Evolutionary conservation across 176 grass and related monocot genomes (phyloP).

Genomic region (Bothriochloa decipiens): DNA sequence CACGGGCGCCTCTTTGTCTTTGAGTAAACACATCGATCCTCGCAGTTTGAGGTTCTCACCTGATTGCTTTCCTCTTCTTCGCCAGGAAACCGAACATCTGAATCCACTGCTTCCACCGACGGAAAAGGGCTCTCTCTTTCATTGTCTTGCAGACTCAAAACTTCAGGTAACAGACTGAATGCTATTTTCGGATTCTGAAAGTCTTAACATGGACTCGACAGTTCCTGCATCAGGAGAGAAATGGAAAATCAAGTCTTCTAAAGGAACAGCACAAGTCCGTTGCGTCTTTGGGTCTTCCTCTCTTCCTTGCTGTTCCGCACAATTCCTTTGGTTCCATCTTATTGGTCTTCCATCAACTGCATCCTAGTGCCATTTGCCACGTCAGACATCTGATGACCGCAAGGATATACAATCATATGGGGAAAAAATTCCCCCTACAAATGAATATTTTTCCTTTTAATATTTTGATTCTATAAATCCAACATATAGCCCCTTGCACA

Average conservation of each 20-base stretch:
- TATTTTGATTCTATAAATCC: neutral
- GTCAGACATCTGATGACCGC: neutral
- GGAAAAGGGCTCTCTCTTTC: no score
- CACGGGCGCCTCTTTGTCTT: neutral
- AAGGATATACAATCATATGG: neutral
- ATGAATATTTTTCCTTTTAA: neutral
- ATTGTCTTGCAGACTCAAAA: neutral
- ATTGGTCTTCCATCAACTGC: neutral
- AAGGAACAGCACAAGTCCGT: neutral
- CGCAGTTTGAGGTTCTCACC: neutral
- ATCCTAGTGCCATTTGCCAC: neutral
- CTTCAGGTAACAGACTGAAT: neutral
- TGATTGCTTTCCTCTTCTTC: neutral
- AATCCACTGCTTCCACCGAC: neutral
- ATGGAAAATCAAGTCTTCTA: neutral
- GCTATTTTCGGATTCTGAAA: neutral
- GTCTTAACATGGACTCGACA: no score
- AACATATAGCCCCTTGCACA: neutral
- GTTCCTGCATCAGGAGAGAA: neutral
- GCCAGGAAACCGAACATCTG: neutral
- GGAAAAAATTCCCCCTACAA: neutral
- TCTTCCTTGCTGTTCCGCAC: neutral
- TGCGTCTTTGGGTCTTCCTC: neutral
- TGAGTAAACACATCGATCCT: neutral
- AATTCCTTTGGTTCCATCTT: neutral